These are phyloP conservation scores for Cymbopogon flexuosus DNA, from an alignment of 202 grass and related monocot genomes.

Conservation along the genomic window DNA sequence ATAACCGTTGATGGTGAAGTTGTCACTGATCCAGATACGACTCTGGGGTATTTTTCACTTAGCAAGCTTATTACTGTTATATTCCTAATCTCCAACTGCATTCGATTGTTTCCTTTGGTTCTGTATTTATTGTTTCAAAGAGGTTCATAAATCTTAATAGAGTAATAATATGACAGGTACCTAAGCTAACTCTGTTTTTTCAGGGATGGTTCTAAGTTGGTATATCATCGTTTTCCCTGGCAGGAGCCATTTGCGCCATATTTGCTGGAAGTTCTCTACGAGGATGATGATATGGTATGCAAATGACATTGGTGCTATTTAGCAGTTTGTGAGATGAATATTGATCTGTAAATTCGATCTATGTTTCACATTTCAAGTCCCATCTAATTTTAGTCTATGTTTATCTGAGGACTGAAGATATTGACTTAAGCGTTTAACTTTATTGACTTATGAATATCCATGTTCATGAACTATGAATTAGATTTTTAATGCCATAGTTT, in stretches of 20 bases:
- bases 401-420: not conserved
- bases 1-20: conserved; percentile 64
- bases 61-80: not conserved
- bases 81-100: not conserved
- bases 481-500: not conserved
- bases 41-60: conserved; percentile 49
- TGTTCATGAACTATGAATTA: not conserved
- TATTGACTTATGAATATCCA: not conserved
- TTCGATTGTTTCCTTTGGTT: not conserved
- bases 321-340: not conserved
- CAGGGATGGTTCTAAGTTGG: conserved; percentile 59
- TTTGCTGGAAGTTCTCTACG: conserved; percentile 70
- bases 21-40: conserved; percentile 44
- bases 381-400: not conserved
- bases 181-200: conserved; percentile 13
- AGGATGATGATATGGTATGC: conserved; percentile 83
- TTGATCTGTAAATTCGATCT: not conserved
- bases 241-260: conserved; percentile 63
- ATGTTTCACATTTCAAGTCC: not conserved
- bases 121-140: not conserved
- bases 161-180: no score
- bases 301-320: not conserved
- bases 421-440: not conserved
- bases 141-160: not conserved
- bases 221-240: conserved; percentile 67